A percentile compares a stretch with the other conserved stretches of the same genome.
These are phyloP conservation scores for Ophiostoma australiae DNA, from an alignment of 2,329 filamentous ascomycete genomes.

Conservation along the genomic window DNA sequence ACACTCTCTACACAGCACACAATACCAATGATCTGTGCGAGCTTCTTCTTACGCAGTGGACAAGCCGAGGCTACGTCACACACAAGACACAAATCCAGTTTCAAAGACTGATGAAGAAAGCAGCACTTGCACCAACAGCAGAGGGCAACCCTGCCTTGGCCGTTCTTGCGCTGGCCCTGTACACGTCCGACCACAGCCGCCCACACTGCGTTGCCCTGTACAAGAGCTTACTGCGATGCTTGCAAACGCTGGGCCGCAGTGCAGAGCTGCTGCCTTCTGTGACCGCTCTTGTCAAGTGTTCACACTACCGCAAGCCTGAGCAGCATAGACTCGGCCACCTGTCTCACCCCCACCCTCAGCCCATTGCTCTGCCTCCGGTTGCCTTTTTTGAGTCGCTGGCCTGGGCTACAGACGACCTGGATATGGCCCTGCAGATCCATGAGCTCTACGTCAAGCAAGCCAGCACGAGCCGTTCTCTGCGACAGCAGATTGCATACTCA, in stretches of 20 bases:
- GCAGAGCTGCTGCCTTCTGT: slow-evolving; percentile 21
- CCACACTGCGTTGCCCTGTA: slow-evolving; percentile 20
- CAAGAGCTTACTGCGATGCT: slow-evolving; percentile 22
- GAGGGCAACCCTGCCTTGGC: slow-evolving; percentile 27
- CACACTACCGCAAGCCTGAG: background rate
- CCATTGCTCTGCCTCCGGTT: slow-evolving; percentile 22
- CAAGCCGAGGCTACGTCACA: slow-evolving; percentile 31
- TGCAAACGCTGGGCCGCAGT: slow-evolving; percentile 20
- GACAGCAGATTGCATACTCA: background rate
- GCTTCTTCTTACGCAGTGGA: slow-evolving; percentile 34
- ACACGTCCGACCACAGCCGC: slow-evolving; percentile 18
- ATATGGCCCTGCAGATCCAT: slow-evolving; percentile 28
- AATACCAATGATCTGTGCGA: slow-evolving; percentile 29
- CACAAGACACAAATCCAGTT: background rate
- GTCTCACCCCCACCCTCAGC: background rate
- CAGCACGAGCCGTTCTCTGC: background rate
- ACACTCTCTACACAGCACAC: slow-evolving; percentile 15
- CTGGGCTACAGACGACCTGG: slow-evolving; percentile 27
- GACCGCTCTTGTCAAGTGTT: slow-evolving; percentile 11
- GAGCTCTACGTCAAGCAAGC: slow-evolving; percentile 21
- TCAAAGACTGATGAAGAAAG: background rate
- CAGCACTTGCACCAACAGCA: background rate
- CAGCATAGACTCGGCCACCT: background rate
- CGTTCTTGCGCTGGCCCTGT: slow-evolving; percentile 31
- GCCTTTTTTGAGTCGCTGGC: slow-evolving; percentile 30